A percentile compares a stretch with the other conserved stretches of the same genome.
phyloP scores from a whole-genome alignment of 2,329 filamentous ascomycete genomes.

The Zasmidium angulare region DNA sequence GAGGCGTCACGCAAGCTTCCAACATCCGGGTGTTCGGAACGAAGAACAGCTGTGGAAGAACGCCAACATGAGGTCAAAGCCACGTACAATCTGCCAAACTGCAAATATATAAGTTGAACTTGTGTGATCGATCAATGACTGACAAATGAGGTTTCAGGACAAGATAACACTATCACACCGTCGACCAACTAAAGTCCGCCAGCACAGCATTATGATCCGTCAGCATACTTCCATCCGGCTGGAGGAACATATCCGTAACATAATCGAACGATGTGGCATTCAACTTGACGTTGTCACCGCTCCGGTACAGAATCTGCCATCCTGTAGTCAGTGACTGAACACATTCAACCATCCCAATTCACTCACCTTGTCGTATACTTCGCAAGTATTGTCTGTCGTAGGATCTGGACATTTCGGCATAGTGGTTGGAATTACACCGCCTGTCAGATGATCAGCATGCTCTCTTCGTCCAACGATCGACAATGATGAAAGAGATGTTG shows the following conservation, averaged over 20 bases:
- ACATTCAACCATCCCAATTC: no score
- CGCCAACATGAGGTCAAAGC: no score
- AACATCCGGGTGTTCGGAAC: no score
- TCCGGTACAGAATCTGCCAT: constrained; percentile 58
- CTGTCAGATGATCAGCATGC: background rate
- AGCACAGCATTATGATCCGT: constrained; percentile 65
- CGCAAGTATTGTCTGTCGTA: constrained; percentile 54
- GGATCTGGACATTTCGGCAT: constrained; percentile 56
- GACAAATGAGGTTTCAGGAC: no score
- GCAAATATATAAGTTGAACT: no score
- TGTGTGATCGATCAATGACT: no score
- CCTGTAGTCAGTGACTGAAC: no score
- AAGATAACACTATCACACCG: background rate
- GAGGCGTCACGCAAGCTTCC: no score
- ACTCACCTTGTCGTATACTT: constrained; percentile 64
- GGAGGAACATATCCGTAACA: constrained; percentile 57
- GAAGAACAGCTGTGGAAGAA: no score
- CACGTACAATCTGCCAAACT: no score
- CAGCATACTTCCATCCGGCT: constrained; percentile 56
- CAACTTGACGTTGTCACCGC: constrained; percentile 44
- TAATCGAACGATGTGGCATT: constrained; percentile 56
- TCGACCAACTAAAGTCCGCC: constrained; percentile 44
- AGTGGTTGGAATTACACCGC: background rate
- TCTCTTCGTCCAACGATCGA: background rate
- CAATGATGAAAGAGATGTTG: background rate